phyloP scores from a whole-genome alignment of 305 asterid genomes.

The Rubia peregrina region DNA sequence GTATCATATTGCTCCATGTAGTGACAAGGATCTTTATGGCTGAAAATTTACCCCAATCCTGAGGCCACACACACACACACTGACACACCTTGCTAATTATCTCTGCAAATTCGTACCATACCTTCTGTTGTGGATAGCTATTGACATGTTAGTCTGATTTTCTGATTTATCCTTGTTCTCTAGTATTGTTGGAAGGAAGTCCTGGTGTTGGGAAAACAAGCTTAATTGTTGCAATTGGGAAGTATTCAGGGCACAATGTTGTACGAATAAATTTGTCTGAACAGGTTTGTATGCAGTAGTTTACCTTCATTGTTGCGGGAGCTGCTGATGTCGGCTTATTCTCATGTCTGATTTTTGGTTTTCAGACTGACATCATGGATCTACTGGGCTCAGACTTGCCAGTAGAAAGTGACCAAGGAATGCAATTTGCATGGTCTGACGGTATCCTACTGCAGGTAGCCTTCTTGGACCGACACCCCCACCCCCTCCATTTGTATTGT shows the following conservation, averaged over 20 bases:
- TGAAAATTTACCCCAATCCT: not conserved
- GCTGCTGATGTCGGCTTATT: not conserved
- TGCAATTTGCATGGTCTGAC: constrained; percentile 98
- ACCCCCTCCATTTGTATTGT: not conserved
- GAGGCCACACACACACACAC: not conserved
- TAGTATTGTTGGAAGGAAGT: constrained; percentile 97
- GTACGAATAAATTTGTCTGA: constrained; percentile 94
- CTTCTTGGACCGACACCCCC: not conserved
- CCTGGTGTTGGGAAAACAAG: constrained; percentile 99
- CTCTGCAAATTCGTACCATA: not conserved
- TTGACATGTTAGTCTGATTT: not conserved
- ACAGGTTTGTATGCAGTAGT: constrained; percentile 46
- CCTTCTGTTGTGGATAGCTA: not conserved
- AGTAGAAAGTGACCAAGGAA: constrained; percentile 81
- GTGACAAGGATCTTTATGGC: not conserved
- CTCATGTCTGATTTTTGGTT: constrained; percentile 17
- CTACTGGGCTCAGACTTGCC: constrained; percentile 97
- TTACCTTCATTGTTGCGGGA: not conserved
- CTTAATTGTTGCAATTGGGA: constrained; percentile 81
- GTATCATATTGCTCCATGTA: constrained; percentile 33
- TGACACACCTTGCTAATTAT: not conserved
- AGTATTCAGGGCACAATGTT: constrained; percentile 88
- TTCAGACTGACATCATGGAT: constrained; percentile 98
- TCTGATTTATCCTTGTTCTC: constrained; percentile 32
- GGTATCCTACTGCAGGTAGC: constrained; percentile 95